These are phyloP conservation scores for Blastomyces emzantsi DNA, from an alignment of 2,329 filamentous ascomycete species.

Conservation along the genomic window DNA sequence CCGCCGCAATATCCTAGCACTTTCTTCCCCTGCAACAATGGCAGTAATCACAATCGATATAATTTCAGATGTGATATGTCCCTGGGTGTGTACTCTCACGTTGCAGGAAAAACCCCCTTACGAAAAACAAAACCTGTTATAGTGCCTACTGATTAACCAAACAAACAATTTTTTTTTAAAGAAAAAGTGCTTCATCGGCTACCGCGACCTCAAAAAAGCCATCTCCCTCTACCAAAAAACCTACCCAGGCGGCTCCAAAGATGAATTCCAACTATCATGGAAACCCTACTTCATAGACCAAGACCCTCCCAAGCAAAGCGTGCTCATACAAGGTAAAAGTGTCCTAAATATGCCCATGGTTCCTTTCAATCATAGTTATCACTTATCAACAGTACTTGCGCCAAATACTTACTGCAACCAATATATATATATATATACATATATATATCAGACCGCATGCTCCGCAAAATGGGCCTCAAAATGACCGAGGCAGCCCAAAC, in stretches of 20 bases:
- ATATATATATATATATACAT: no score
- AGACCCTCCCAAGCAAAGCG: conserved; percentile 14
- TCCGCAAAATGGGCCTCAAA: conserved; percentile 13
- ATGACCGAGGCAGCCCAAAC: conserved; percentile 17
- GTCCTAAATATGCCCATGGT: not conserved
- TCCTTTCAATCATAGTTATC: not conserved
- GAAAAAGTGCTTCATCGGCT: conserved; percentile 18
- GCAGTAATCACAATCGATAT: conserved; percentile 9
- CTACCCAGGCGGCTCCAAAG: conserved; percentile 15
- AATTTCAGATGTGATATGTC: conserved; percentile 11
- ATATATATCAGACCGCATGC: conserved; percentile 23
- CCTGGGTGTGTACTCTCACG: conserved; percentile 5
- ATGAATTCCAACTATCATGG: conserved; percentile 13
- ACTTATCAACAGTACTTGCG: no score
- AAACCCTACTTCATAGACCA: conserved; percentile 17
- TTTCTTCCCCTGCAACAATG: not conserved
- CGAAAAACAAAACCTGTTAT: not conserved
- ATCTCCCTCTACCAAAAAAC: conserved; percentile 16
- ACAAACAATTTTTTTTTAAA: no score
- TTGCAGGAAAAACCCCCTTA: not conserved
- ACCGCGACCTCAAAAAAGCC: conserved; percentile 13
- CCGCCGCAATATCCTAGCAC: no score
- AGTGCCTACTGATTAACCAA: not conserved
- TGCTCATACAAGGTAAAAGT: conserved; percentile 13
- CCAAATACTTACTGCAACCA: not conserved